These are phyloP conservation scores for Nakazawaea wyomingensis DNA, from an alignment of 805 yeast species.

Conservation along the genomic window DNA sequence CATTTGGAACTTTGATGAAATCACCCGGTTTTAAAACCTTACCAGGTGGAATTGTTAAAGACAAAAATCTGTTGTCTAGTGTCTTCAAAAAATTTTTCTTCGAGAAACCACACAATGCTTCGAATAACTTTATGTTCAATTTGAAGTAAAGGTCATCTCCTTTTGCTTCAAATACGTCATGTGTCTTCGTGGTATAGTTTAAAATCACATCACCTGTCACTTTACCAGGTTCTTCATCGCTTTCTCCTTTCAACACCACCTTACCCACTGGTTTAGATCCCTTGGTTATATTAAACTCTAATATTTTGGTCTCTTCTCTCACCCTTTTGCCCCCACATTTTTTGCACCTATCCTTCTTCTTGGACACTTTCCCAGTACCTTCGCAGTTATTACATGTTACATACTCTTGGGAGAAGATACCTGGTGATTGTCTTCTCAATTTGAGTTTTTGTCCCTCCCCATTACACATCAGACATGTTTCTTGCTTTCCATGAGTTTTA, in stretches of 20 bases:
- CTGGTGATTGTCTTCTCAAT: slow-evolving; percentile 65
- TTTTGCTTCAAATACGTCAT: slow-evolving; percentile 47
- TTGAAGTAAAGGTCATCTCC: slow-evolving; percentile 62
- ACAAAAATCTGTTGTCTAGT: slow-evolving; percentile 73
- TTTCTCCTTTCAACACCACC: slow-evolving; percentile 58
- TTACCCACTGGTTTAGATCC: slow-evolving; percentile 65
- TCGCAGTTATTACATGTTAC: slow-evolving; percentile 63
- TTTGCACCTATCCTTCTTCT: slow-evolving; percentile 70
- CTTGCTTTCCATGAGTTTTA: slow-evolving; percentile 47
- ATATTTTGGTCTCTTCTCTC: slow-evolving; percentile 58
- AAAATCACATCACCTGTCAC: slow-evolving; percentile 75
- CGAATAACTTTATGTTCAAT: slow-evolving; percentile 61
- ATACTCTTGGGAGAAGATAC: slow-evolving; percentile 59
- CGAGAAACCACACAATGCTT: slow-evolving; percentile 79
- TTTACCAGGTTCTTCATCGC: slow-evolving; percentile 74
- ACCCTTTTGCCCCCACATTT: slow-evolving; percentile 64
- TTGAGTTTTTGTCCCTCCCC: slow-evolving; percentile 66
- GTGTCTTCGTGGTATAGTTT: slow-evolving; percentile 44
- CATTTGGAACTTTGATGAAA: slow-evolving; percentile 53
- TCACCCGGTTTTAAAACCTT: slow-evolving; percentile 80
- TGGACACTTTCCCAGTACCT: slow-evolving; percentile 60
- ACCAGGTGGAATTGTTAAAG: slow-evolving; percentile 64
- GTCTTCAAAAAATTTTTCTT: slow-evolving; percentile 59
- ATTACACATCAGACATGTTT: slow-evolving; percentile 58
- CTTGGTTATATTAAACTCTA: slow-evolving; percentile 71